phyloP scores from a whole-genome alignment of 768 basidiomycete species.

The Leccinum broughii region DNA sequence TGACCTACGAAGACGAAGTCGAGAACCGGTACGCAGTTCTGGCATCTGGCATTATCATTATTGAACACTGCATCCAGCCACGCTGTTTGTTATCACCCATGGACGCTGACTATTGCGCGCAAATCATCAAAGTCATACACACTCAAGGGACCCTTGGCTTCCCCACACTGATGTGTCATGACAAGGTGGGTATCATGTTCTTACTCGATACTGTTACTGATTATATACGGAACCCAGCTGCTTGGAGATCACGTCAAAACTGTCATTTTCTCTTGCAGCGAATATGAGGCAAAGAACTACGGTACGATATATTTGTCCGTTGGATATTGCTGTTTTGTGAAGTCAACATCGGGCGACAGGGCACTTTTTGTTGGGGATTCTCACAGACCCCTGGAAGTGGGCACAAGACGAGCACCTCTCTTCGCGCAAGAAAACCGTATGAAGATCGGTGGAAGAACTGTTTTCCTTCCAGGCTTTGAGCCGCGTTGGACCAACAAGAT shows the following conservation, averaged over 20 bases:
- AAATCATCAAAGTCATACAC: constrained; percentile 88
- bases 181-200: constrained; percentile 53
- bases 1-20: constrained; percentile 21
- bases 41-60: constrained; percentile 53
- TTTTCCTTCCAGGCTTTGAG: constrained; percentile 71
- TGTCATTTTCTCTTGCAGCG: constrained; percentile 90
- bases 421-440: constrained; percentile 73
- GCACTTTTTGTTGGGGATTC: constrained; percentile 79
- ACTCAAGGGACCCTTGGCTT: constrained; percentile 88
- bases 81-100: constrained; percentile 91
- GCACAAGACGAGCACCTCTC: constrained; percentile 67
- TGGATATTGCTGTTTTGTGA: constrained; percentile 1
- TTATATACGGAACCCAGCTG: constrained; percentile 49
- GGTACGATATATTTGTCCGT: constrained; percentile 45
- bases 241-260: constrained; percentile 83
- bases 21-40: constrained; percentile 45
- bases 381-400: constrained; percentile 82
- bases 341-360: constrained; percentile 44
- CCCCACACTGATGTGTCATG: constrained; percentile 80
- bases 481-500: constrained; percentile 61
- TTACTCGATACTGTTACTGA: not conserved
- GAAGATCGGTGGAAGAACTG: constrained; percentile 58
- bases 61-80: constrained; percentile 92
- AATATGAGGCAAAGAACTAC: constrained; percentile 94
- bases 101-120: constrained; percentile 94